Percentiles rank a stretch among this genome's conserved stretches.
These are phyloP conservation scores for Simmondsia chinensis DNA, from an alignment of 148 eudicot genomes.

Conservation along the genomic window DNA sequence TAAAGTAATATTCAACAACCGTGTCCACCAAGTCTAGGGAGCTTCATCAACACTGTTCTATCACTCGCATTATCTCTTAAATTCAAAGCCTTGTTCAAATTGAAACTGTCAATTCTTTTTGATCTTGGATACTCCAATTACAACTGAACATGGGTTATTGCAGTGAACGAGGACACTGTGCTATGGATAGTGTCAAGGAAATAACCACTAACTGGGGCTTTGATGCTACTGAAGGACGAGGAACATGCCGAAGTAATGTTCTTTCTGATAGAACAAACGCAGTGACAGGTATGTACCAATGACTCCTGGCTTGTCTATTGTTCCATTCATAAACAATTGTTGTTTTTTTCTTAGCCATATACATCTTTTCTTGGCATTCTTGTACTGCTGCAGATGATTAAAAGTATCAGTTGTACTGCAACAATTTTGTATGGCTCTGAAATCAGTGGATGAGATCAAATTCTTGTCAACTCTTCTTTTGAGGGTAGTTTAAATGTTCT, in stretches of 20 bases:
- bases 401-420: too few relatives aligned
- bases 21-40: too few relatives aligned
- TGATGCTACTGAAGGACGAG: conserved; percentile 14
- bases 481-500: too few relatives aligned
- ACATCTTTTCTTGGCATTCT: background rate
- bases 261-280: conserved; percentile 36
- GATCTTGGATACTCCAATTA: background rate
- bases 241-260: conserved; percentile 14
- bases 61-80: too few relatives aligned
- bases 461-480: too few relatives aligned
- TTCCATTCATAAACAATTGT: background rate
- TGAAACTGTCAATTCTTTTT: too few relatives aligned
- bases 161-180: conserved; percentile 27
- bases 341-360: background rate
- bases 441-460: too few relatives aligned
- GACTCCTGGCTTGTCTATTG: too few relatives aligned
- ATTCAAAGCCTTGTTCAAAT: too few relatives aligned
- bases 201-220: conserved; percentile 11
- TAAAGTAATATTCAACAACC: too few relatives aligned
- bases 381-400: background rate
- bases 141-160: background rate
- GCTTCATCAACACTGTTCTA: too few relatives aligned
- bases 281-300: conserved; percentile 39
- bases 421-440: too few relatives aligned
- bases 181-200: conserved; percentile 17